Percentiles rank a stretch among this genome's conserved stretches.
Evolutionary conservation across 345 rosid genomes (phyloP).

Genomic region (Citropsis articulata): DNA sequence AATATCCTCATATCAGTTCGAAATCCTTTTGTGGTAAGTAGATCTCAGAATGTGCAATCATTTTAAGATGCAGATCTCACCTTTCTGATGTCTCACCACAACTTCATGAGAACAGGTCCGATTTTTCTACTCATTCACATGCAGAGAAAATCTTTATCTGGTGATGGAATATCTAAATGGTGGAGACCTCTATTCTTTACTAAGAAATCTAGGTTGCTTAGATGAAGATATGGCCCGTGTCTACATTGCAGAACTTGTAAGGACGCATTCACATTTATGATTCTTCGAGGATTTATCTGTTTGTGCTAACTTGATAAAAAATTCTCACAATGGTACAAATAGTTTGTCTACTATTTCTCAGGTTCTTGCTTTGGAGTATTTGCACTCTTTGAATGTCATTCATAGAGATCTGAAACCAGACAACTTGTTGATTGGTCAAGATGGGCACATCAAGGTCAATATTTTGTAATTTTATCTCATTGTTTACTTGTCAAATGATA

Average conservation of each 20-base stretch:
- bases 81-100: constrained; percentile 21
- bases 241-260: constrained; percentile 95
- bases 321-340: constrained; percentile 35
- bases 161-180: constrained; percentile 99
- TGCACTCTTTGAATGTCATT: constrained; percentile 87
- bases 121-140: constrained; percentile 96
- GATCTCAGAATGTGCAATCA: not conserved
- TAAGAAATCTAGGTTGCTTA: constrained; percentile 88
- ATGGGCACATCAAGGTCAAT: constrained; percentile 97
- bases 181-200: constrained; percentile 90
- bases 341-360: constrained; percentile 42
- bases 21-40: constrained; percentile 96
- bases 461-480: constrained; percentile 10
- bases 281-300: not conserved
- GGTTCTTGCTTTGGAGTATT: constrained; percentile 98
- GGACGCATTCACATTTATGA: constrained; percentile 28
- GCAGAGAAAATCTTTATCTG: constrained; percentile 93
- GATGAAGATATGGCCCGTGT: constrained; percentile 92
- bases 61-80: constrained; percentile 16
- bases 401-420: constrained; percentile 99
- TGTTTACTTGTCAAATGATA: not conserved
- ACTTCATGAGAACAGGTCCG: constrained; percentile 73
- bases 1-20: constrained; percentile 89
- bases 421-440: constrained; percentile 93
- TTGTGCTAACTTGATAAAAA: constrained; percentile 9